Base-by-base conservation (phyloP, 2,329 filamentous ascomycete genomes). In the Microascus cirrosus region DNA sequence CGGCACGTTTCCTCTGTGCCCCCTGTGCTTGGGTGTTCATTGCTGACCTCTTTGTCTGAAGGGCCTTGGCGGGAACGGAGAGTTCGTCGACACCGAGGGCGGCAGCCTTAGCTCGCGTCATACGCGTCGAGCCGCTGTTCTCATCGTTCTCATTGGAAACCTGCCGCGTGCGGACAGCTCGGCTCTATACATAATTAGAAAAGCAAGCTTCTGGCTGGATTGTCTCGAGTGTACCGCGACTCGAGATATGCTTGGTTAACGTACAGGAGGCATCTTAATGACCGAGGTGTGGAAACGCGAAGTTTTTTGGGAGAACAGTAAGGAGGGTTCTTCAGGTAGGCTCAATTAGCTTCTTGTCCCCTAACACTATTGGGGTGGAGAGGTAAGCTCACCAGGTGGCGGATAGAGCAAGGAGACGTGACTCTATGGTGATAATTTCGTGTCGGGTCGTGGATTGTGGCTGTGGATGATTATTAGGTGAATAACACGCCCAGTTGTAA, bases 61-160 rank as follows among this genome's bases (percentile, higher is more conserved):
- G 72, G 32, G 83, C 77, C 68, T 83, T 83, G 57, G 76, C 66
- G 35, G 79, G 55, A 34, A 57, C 42, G 73, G 77, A 70, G 20
- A 77, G 71, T 66, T 87, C 87, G 64, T 86, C 85, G 64, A 78
- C 81, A 61, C 56, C 54, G 82, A 82, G 79, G 54, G 88, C 87
- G 59, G 90, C 90, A 56, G 91, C 85, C 77, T 97, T 96, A 64
- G 94, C 92, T 75, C 94, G 85, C 66, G 94, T 97, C 70, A 96
- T 77, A 75, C 92, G 90, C 74, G 88, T 90, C 61, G 88, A 85
- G 60, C 78, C 75, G 63, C 74, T 82, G 71, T 96, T 95, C 78
- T 96, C 94, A 71, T 96, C 93, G 70, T 96, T 96, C 78, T 96
- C 92, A 73, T 95, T 94, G 63, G 87, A 87, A 67, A 87, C 81